Evolutionary conservation across 805 yeast genomes (phyloP).

Genomic region (Hermanozyma aechmeae): DNA sequence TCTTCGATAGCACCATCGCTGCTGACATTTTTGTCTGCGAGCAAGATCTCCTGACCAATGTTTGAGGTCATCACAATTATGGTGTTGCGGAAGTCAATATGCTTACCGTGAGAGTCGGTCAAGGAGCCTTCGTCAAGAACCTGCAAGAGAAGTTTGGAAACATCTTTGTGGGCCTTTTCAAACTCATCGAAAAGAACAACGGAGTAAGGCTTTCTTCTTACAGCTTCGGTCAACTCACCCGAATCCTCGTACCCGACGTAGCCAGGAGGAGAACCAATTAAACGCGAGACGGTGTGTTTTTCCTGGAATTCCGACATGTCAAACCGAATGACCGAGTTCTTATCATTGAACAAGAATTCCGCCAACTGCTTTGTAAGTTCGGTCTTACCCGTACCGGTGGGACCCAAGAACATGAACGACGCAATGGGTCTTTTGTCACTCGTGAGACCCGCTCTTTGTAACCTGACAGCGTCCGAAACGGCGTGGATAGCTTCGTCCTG

Average conservation of each 20-base stretch:
- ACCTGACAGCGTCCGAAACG: constrained; percentile 86
- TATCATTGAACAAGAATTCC: constrained; percentile 85
- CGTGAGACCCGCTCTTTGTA: constrained; percentile 94
- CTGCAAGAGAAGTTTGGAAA: constrained; percentile 82
- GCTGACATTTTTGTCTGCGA: constrained; percentile 51
- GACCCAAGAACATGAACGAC: constrained; percentile 92
- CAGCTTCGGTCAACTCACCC: constrained; percentile 95
- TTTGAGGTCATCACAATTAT: constrained; percentile 95
- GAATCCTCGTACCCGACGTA: constrained; percentile 94
- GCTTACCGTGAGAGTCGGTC: constrained; percentile 92
- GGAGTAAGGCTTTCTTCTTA: constrained; percentile 88
- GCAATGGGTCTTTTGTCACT: constrained; percentile 94
- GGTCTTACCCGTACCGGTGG: constrained; percentile 98
- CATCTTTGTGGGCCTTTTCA: constrained; percentile 94
- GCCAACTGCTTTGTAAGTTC: constrained; percentile 91
- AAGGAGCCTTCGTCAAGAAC: constrained; percentile 92
- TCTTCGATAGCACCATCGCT: constrained; percentile 53
- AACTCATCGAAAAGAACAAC: constrained; percentile 92
- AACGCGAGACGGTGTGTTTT: constrained; percentile 79
- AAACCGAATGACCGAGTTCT: constrained; percentile 76
- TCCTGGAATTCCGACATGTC: constrained; percentile 99
- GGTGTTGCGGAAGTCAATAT: constrained; percentile 89
- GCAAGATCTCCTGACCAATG: constrained; percentile 84
- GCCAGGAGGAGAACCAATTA: constrained; percentile 98
- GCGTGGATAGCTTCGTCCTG: constrained; percentile 92